Percentiles rank a stretch among this genome's conserved stretches.
These are phyloP conservation scores for Castanea crenata DNA, from an alignment of 306 rosid genomes.

Conservation along the genomic window DNA sequence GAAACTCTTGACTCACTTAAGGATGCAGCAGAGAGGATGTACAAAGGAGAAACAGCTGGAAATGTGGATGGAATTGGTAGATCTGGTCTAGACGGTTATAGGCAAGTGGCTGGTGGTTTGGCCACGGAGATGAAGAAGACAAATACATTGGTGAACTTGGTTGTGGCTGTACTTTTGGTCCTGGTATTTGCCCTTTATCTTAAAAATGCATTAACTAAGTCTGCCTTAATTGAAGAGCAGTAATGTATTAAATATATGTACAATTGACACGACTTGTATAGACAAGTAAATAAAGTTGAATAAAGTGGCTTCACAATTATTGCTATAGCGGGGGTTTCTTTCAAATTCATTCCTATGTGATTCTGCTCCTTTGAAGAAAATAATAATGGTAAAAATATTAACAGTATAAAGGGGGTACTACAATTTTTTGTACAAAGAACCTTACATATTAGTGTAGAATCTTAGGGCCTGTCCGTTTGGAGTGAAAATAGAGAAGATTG, in stretches of 20 bases:
- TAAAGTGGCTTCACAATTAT: neutral
- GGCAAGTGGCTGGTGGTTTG: constrained; percentile 5
- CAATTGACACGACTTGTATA: neutral
- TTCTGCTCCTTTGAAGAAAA: too few relatives aligned
- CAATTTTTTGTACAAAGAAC: too few relatives aligned
- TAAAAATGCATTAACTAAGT: constrained; percentile 17
- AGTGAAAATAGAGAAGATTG: too few relatives aligned
- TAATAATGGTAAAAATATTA: too few relatives aligned
- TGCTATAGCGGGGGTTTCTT: neutral
- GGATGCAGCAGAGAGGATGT: neutral
- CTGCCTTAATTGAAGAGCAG: neutral
- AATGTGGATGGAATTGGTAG: constrained; percentile 11
- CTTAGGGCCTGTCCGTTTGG: too few relatives aligned
- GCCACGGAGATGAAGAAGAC: constrained; percentile 33
- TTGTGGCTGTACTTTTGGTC: constrained; percentile 30
- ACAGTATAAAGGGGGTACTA: too few relatives aligned
- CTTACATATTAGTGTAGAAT: too few relatives aligned
- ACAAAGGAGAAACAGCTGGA: constrained; percentile 17
- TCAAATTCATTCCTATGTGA: too few relatives aligned
- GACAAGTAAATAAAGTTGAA: constrained; percentile 9
- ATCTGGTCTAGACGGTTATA: constrained; percentile 5
- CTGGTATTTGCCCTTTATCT: constrained; percentile 36
- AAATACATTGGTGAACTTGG: constrained; percentile 27
- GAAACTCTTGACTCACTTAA: neutral
- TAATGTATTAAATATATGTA: neutral